Base-by-base conservation (phyloP, 306 rosid species). In the Cucurbita moschata region DNA sequence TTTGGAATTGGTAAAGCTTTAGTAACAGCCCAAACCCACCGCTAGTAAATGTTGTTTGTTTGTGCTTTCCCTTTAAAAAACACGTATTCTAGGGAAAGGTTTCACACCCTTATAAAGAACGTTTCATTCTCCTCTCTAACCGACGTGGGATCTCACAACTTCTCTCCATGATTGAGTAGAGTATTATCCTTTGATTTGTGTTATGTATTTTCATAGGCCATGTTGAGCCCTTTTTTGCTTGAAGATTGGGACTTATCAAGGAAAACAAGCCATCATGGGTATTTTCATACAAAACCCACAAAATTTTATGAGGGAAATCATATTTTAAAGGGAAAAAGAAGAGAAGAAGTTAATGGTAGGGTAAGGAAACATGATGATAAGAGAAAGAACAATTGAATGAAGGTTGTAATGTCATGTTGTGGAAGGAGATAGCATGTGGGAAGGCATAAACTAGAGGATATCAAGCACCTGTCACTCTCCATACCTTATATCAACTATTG, bases 391-490 rank as follows among this genome's bases (percentile, higher is more conserved):
- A 55, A 52, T 52, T 55, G 7, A 55, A 72, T n/a, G 64, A 54
- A 52, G 47, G 76, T 37, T 51, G 62, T 38, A 18, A 50, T 69
- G 23, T 69, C 74, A 70, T 70, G 74, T 70, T 70, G 44, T 50
- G 74, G 46, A 70, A 51, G 37, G 74, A 51, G 8, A 70, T 30
- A 30, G 74, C 74, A 70, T 70, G 74, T 70, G 74, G 43, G 7
- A 30, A 70, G 13, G 15, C 59, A 70, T 70, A 66, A 66, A 44
- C 43, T n/a, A 66, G 72, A 66, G 72, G 53, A 66, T 66, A 18
- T 66, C 72, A 44, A 66, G 54, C 72, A 43, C 72, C 44, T 66
- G 72, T 66, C 72, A 66, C 54, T 66, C 5, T 66, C 72, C 54
- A 66, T 66, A 42, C 72, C 72, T 66, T 66, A 66, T 66, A 26